These are phyloP conservation scores for Paspalum notatum DNA, from an alignment of 176 grass and related monocot genomes.

Conservation along the genomic window DNA sequence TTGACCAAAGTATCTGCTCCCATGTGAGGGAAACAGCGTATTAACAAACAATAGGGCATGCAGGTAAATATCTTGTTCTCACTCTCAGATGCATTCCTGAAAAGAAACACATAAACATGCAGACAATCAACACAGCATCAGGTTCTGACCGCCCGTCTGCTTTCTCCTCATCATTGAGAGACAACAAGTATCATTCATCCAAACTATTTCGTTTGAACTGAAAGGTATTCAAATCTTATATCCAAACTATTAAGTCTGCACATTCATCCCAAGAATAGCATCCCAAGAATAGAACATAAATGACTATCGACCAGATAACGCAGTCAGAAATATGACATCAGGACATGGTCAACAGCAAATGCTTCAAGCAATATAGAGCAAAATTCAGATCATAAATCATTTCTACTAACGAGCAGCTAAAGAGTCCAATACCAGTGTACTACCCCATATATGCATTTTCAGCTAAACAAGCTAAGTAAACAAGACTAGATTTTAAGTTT, in stretches of 20 bases:
- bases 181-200: not conserved
- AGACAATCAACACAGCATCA: slow-evolving; percentile 62
- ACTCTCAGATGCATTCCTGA: slow-evolving; percentile 33
- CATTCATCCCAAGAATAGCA: not conserved
- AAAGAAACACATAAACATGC: slow-evolving; percentile 32
- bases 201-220: not conserved
- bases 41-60: not conserved
- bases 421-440: not conserved
- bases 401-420: not conserved
- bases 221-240: not conserved
- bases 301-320: not conserved
- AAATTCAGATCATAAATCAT: slow-evolving; percentile 2
- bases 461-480: not conserved
- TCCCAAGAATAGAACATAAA: not conserved
- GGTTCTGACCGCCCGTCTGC: slow-evolving; percentile 60
- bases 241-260: not conserved
- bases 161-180: slow-evolving; percentile 47
- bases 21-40: not conserved
- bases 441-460: not conserved
- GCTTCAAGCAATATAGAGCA: not conserved
- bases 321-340: not conserved
- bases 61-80: slow-evolving; percentile 20
- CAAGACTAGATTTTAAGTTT: not conserved
- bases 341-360: not conserved
- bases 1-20: not conserved